Base-by-base conservation (phyloP, 306 rosid genomes). In the Oxytropis ochrocephala region DNA sequence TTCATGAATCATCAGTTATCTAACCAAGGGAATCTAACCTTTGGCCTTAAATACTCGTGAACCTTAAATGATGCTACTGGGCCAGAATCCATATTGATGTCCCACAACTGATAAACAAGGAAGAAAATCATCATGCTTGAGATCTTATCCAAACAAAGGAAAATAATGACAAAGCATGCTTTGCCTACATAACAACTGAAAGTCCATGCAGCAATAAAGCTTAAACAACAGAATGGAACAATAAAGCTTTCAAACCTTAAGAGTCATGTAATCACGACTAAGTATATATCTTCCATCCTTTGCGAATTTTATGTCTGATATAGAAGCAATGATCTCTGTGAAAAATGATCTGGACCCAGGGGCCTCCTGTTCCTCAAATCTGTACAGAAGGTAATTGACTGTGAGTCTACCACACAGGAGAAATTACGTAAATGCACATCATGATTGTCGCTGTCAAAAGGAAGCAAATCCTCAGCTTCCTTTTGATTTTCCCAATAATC, bases 211-310 rank as follows among this genome's bases (percentile, higher is more conserved):
- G n/a, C n/a, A n/a, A n/a, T n/a, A n/a, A 65, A 12, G 29, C 44
- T 70, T 60, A 18, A 42, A 42, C 10, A 16, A 67, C 42, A 35
- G 12, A 70, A 78, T 11, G 29, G 50, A 76, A 82, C 32, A 13
- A 67, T 30, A 43, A 38, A 72, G 64, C 67, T 16, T 14, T 74
- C 85, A 53, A 80, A 95, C 99, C 99, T 95, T 95, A 17, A 95
- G 89, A 69, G 97, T 86, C 99, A 95, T 95, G 89, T 95, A 95
- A 83, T 95, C 99, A 36, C 99, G 99, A 77, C 99, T 91, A 53
- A 95, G 91, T 83, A 95, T 81, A 53, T 89, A 80, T 91, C 99
- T 87, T 73, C 99, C 99, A 50, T 83, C 89, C 87, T 80, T 95
- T 65, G 87, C 97, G 56, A 95, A 95, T 79, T 95, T 95, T 56